Evolutionary conservation across 768 basidiomycete species (phyloP).

Genomic region (Sporobolomyces phaffii): DNA sequence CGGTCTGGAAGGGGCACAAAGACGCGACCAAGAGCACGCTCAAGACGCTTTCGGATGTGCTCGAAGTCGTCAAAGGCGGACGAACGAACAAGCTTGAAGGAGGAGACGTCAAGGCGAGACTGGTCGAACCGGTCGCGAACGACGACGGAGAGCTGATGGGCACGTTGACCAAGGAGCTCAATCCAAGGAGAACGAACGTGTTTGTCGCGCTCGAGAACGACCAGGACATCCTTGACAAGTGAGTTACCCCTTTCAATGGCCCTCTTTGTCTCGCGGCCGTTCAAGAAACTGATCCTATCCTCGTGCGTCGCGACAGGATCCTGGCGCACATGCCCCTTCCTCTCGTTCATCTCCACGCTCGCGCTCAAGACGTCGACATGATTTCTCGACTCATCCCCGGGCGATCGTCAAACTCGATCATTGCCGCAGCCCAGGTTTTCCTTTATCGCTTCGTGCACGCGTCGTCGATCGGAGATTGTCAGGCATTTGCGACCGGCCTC

Average conservation of each 20-base stretch:
- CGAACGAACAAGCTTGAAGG: not conserved
- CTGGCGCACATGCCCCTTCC: not conserved
- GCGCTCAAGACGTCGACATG: too few relatives aligned
- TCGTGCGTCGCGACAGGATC: too few relatives aligned
- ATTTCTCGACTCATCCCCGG: too few relatives aligned
- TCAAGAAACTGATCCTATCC: too few relatives aligned
- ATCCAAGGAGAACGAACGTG: slow-evolving; percentile 5
- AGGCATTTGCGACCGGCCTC: not conserved
- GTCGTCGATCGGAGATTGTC: not conserved
- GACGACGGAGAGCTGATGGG: not conserved
- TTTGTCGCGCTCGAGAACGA: slow-evolving; percentile 8
- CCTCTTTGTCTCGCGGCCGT: too few relatives aligned
- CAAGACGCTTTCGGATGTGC: slow-evolving; percentile 1
- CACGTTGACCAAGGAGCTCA: not conserved
- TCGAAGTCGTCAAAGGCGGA: slow-evolving; percentile 15
- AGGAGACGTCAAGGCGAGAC: not conserved
- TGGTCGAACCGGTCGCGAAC: not conserved
- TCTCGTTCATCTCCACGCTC: not conserved
- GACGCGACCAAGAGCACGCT: not conserved
- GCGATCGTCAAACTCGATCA: not conserved
- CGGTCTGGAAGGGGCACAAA: not conserved
- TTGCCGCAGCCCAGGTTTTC: slow-evolving; percentile 2
- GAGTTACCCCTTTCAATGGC: too few relatives aligned
- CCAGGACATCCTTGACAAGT: not conserved
- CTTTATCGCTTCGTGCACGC: slow-evolving; percentile 25